Percentiles rank a stretch among this genome's conserved stretches.
Evolutionary conservation across 306 rosid species (phyloP).

Genomic region (Gynostemma pentaphyllum): DNA sequence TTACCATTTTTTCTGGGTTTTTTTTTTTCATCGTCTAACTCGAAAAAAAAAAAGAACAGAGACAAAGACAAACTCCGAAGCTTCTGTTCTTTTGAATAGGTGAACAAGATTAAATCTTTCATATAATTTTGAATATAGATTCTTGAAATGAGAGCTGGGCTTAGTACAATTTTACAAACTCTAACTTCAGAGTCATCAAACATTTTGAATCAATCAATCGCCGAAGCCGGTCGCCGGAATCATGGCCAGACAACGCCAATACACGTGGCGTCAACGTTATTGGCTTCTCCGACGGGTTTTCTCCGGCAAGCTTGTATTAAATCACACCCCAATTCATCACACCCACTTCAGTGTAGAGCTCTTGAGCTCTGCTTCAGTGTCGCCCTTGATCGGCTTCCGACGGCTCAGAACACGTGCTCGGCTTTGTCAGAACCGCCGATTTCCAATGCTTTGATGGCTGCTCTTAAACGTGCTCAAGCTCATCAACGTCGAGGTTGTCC

Average conservation of each 20-base stretch:
- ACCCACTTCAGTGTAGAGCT: constrained; percentile 96
- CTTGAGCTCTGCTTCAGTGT: constrained; percentile 94
- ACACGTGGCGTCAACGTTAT: constrained; percentile 76
- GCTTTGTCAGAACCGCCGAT: constrained; percentile 73
- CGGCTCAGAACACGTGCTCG: constrained; percentile 51
- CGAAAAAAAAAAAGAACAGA: too few species aligned
- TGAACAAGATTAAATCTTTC: too few species aligned
- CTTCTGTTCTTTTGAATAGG: neutral
- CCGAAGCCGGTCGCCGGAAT: constrained; percentile 85
- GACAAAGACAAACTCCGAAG: neutral
- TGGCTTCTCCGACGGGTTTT: constrained; percentile 67
- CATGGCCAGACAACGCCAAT: constrained; percentile 99
- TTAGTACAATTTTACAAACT: constrained; percentile 90
- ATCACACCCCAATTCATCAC: constrained; percentile 91
- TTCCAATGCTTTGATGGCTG: constrained; percentile 93
- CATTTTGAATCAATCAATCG: constrained; percentile 76
- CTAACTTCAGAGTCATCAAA: constrained; percentile 92
- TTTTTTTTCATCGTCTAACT: too few species aligned
- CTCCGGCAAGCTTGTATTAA: constrained; percentile 93
- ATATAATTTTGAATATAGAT: neutral
- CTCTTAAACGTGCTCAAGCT: constrained; percentile 88
- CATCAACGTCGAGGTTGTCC: constrained; percentile 96
- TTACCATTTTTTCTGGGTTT: neutral
- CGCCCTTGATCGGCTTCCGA: constrained; percentile 77
- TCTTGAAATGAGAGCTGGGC: constrained; percentile 86